Conservation (phyloP, 2,329 filamentous ascomycete genomes). For the Aspergillus neotritici region DNA sequence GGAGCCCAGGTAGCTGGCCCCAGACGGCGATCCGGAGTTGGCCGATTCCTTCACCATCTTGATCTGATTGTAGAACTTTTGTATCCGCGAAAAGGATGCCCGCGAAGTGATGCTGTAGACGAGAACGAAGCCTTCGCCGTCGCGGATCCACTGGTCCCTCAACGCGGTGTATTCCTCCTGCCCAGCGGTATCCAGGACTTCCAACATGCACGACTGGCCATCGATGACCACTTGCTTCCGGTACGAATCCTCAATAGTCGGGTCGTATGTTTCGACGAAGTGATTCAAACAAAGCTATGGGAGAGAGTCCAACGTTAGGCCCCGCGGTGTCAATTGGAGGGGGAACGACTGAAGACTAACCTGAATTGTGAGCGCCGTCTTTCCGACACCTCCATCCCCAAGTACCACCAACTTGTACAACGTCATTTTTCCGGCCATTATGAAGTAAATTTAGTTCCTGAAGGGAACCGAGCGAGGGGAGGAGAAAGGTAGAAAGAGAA, state of each 20-base stretch:
- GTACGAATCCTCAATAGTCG: constrained; percentile 64
- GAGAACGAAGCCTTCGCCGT: constrained; percentile 93
- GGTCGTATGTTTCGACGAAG: constrained; percentile 86
- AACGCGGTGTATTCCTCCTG: constrained; percentile 98
- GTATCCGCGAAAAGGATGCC: constrained; percentile 90
- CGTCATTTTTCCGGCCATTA: constrained; percentile 89
- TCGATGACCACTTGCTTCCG: constrained; percentile 78
- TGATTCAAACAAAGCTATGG: constrained; percentile 85
- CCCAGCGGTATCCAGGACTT: constrained; percentile 93
- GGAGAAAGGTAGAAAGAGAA: background rate
- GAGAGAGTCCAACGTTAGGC: constrained; percentile 4
- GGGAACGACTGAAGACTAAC: constrained; percentile 31
- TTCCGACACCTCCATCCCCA: constrained; percentile 88
- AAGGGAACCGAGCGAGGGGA: background rate
- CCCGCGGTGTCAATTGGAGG: constrained; percentile 4
- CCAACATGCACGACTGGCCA: constrained; percentile 90
- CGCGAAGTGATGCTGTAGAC: constrained; percentile 98
- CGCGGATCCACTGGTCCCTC: constrained; percentile 96
- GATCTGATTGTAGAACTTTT: constrained; percentile 93
- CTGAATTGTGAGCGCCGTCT: constrained; percentile 88
- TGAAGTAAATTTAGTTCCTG: constrained; percentile 20
- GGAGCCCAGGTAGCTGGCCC: constrained; percentile 46
- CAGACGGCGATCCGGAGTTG: constrained; percentile 50
- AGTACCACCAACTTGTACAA: constrained; percentile 94
- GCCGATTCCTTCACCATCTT: constrained; percentile 90